A percentile compares a stretch with the other conserved stretches of the same genome.
Evolutionary conservation across 306 rosid genomes (phyloP).

Genomic region (Cicer pinnatifidum): DNA sequence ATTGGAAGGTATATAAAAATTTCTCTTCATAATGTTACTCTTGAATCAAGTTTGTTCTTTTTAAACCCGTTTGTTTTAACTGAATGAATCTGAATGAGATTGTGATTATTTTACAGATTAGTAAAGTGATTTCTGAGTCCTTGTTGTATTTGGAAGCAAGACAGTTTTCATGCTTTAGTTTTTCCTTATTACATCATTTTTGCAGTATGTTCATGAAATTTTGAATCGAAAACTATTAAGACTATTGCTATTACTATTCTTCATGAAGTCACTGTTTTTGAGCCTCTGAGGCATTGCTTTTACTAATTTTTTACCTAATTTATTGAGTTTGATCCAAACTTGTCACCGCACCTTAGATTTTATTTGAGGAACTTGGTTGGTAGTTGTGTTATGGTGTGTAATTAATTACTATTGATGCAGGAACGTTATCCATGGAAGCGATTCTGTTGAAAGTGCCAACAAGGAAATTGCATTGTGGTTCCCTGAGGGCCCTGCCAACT

Average conservation of each 20-base stretch:
- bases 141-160: not conserved
- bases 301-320: not conserved
- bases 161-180: not conserved
- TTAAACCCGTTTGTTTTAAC: not conserved
- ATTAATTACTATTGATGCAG: conserved; percentile 47
- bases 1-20: conserved; percentile 70
- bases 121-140: not conserved
- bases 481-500: conserved; percentile 73
- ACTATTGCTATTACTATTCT: not conserved
- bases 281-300: not conserved
- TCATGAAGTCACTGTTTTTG: not conserved
- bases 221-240: not conserved
- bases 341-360: not conserved
- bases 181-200: not conserved
- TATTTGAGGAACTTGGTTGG: not conserved
- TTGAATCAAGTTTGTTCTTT: not conserved
- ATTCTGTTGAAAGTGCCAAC: conserved; percentile 75
- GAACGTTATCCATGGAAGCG: conserved; percentile 96
- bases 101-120: not conserved
- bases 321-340: no score
- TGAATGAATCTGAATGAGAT: not conserved
- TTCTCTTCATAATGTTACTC: not conserved
- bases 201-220: not conserved
- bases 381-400: not conserved
- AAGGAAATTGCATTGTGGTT: conserved; percentile 96